These are phyloP conservation scores for Aspergillus sp. DNA, from an alignment of 2,329 filamentous ascomycete genomes.

Conservation along the genomic window DNA sequence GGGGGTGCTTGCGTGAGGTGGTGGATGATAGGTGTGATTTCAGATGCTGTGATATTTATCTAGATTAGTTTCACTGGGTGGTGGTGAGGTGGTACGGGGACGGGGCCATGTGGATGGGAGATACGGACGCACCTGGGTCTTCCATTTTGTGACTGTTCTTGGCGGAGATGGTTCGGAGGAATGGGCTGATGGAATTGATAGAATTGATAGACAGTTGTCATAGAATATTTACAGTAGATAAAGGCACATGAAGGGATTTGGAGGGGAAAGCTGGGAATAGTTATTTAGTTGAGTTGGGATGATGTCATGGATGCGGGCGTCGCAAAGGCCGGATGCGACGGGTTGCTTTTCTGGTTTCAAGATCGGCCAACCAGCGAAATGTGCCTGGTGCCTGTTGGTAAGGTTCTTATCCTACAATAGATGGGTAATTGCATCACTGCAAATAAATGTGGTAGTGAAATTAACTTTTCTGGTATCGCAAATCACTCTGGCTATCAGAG, in stretches of 20 bases:
- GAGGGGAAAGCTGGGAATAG: no score
- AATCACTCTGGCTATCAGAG: not conserved
- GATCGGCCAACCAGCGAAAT: no score
- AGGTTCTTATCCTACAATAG: no score
- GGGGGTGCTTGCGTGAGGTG: constrained; percentile 68
- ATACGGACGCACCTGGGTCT: constrained; percentile 20
- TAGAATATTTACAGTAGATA: no score
- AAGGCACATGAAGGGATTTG: not conserved
- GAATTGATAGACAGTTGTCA: no score
- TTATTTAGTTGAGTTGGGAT: not conserved
- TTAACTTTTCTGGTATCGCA: constrained; percentile 9
- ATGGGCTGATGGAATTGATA: no score
- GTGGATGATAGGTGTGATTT: constrained; percentile 68
- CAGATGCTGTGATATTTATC: constrained; percentile 44
- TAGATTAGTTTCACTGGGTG: not conserved
- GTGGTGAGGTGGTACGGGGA: constrained; percentile 19
- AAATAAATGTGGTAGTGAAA: not conserved
- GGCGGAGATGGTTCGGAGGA: not conserved
- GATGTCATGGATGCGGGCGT: not conserved
- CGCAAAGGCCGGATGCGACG: no score
- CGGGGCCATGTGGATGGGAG: not conserved
- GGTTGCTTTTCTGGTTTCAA: no score
- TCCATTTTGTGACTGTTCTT: constrained; percentile 18
- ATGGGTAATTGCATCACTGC: not conserved
- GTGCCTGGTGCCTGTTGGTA: no score